Evolutionary conservation across 1,284 basidiomycete genomes (phyloP).

Genomic region (Ustilago shanxiensis): DNA sequence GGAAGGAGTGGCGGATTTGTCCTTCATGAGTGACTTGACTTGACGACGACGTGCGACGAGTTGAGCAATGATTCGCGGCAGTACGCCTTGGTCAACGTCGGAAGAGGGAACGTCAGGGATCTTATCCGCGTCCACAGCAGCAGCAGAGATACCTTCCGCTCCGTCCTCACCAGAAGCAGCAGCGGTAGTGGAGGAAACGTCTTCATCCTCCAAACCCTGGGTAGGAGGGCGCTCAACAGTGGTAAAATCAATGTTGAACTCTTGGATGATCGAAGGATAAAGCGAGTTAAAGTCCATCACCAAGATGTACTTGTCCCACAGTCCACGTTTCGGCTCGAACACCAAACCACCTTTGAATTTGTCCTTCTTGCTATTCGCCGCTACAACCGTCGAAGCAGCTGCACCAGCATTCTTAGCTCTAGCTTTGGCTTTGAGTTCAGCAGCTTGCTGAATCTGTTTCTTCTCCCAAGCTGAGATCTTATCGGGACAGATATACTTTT

Average conservation of each 20-base stretch:
- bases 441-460: constrained; percentile 62
- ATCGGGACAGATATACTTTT: constrained; percentile 97
- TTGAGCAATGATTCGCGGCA: constrained; percentile 94
- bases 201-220: constrained; percentile 72
- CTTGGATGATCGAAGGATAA: constrained; percentile 99
- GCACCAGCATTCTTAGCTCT: constrained; percentile 33
- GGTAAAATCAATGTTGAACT: constrained; percentile 99
- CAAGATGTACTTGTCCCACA: constrained; percentile 96
- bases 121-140: constrained; percentile 73
- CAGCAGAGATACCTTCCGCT: constrained; percentile 32
- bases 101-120: constrained; percentile 88
- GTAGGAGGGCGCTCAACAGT: constrained; percentile 80
- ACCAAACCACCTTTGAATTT: constrained; percentile 99
- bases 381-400: constrained; percentile 67
- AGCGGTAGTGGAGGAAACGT: constrained; percentile 7
- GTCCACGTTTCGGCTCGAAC: constrained; percentile 93
- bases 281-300: constrained; percentile 99
- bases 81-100: constrained; percentile 83
- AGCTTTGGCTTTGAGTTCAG: constrained; percentile 50
- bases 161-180: constrained; percentile 14
- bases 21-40: constrained; percentile 97
- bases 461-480: constrained; percentile 80
- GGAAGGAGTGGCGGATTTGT: constrained; percentile 80
- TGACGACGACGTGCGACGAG: constrained; percentile 89
- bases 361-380: constrained; percentile 80